A percentile compares a stretch with the other conserved stretches of the same genome.
These are phyloP conservation scores for Eutypa lata DNA, from an alignment of 2,329 filamentous ascomycete genomes.

Conservation along the genomic window DNA sequence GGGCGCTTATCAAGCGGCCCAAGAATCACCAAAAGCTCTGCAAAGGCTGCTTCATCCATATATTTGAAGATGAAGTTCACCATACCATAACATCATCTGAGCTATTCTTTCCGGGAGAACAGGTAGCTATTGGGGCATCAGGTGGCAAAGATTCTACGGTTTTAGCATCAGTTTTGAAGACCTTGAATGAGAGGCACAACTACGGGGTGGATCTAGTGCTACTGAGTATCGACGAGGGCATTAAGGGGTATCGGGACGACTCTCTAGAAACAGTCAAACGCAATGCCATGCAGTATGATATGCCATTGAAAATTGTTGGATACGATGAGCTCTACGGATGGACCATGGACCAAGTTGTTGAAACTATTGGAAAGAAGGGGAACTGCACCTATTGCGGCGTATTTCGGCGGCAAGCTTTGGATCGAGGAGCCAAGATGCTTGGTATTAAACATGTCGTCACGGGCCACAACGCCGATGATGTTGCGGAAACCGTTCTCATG, in stretches of 20 bases:
- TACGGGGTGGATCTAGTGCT: constrained; percentile 85
- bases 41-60: constrained; percentile 77
- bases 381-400: constrained; percentile 99
- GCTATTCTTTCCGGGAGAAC: constrained; percentile 82
- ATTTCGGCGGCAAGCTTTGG: constrained; percentile 88
- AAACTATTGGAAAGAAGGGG: constrained; percentile 93
- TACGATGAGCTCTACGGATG: constrained; percentile 95
- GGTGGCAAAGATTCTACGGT: constrained; percentile 98
- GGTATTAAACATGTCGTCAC: constrained; percentile 92
- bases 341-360: constrained; percentile 99
- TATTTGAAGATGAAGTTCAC: constrained; percentile 93
- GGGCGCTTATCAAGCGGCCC: constrained; percentile 86
- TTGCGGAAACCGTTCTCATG: constrained; percentile 97
- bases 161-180: constrained; percentile 89
- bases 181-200: constrained; percentile 82
- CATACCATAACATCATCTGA: constrained; percentile 80
- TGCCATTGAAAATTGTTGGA: constrained; percentile 87
- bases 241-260: constrained; percentile 95
- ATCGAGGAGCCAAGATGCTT: constrained; percentile 84
- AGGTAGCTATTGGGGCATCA: constrained; percentile 89
- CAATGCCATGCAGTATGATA: constrained; percentile 85
- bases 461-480: constrained; percentile 95
- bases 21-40: constrained; percentile 96
- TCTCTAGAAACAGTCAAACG: constrained; percentile 94
- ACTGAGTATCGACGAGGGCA: constrained; percentile 93